Evolutionary conservation across 208 protist genomes (phyloP), one percentile per base, ranked within the genome.

Genomic region (Acanthamoeba quina): DNA sequence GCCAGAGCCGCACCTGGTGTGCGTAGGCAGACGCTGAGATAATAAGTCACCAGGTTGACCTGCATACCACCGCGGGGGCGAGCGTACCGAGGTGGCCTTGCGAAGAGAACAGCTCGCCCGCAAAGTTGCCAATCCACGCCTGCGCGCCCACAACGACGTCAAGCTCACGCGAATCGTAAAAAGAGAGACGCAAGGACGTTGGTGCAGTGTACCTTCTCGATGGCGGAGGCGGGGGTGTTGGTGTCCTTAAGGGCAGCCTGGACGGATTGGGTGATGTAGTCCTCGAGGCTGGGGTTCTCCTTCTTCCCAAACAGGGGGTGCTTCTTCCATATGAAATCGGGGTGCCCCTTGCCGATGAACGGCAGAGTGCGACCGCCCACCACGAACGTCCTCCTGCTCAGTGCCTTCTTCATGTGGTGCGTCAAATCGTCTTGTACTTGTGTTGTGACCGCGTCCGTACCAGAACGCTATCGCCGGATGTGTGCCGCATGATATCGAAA

Each of bases 281-380:
- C 95, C 94, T 98, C 97, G 3, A 99, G 95, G n/a, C 96, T 97
- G 70, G 95, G 96, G 95, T 98, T 98, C 70, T 97, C 74, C 96
- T 98, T 98, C 95, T 98, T 98, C 58, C 97, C 98, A 92, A 98
- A 98, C 95, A 98, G 97, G 26, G 97, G 96, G 94, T 99, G 97
- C 88, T 98, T 98, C 97, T 99, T 99, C 94, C 98, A 97, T 47
- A 98, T 98, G 85, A 99, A 99, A 19, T 98, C 96, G 41, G 96
- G 97, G 95, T 97, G 97, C 92, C 97, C 98, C 96, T 98, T 98
- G 66, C 98, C 98, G 37, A 98, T 95, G 72, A 98, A 98, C 10
- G 97, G 97, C 26, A 97, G 98, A 60, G 98, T 97, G 95, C 97
- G 93, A 41, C 98, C 98, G 41, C 98, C 98, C 24, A 98, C 92